Evolutionary conservation across 2,329 filamentous ascomycete genomes (phyloP), one percentile per base, ranked within the genome.

Genomic region (Fusarium sp.): DNA sequence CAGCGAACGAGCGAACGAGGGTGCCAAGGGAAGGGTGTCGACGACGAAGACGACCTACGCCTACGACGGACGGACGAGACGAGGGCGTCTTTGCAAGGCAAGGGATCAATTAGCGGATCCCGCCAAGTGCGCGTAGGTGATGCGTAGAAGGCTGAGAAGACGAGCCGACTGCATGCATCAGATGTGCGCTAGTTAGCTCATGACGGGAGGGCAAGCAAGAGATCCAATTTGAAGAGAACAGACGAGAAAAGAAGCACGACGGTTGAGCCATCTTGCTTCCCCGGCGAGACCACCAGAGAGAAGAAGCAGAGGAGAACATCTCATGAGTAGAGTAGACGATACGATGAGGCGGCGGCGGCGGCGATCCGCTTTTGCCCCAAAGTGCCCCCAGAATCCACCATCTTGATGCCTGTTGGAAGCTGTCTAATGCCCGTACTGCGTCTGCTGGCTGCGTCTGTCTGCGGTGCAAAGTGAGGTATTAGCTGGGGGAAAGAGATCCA

Each of bases 61-160:
- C 31, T 34, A 34, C 31, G 31, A 14, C 31, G 31, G 31, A 34
- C 31, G 31, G 31, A 31, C 50, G 50, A 56, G 27, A 37, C 34
- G 54, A 58, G 54, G 66, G 72, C 66, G 72, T 72, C 34, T 52
- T 31, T 31, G 47, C 54, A 52, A 75, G 63, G 72, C 72, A 74
- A 74, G 72, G 72, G 72, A 72, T 60, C 47, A 52, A 58, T 35
- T 37, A 57, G 66, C 54, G 74, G 69, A 75, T 67, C 60, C 69
- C 65, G 50, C 61, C 50, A 57, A 64, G 61, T 64, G 47, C 37
- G 35, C 54, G 54, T 58, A 24, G 31, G 54, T 35, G 31, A 27
- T 50, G 27, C 34, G 42, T 54, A 72, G 71, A 76, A 74, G 73
- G 73, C 66, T 72, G 68, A 77, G 61, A 69, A 66, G 64, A 35